These are phyloP conservation scores for Halophytophthora polymorphica DNA, from an alignment of 352 stramenopile genomes.

Conservation along the genomic window DNA sequence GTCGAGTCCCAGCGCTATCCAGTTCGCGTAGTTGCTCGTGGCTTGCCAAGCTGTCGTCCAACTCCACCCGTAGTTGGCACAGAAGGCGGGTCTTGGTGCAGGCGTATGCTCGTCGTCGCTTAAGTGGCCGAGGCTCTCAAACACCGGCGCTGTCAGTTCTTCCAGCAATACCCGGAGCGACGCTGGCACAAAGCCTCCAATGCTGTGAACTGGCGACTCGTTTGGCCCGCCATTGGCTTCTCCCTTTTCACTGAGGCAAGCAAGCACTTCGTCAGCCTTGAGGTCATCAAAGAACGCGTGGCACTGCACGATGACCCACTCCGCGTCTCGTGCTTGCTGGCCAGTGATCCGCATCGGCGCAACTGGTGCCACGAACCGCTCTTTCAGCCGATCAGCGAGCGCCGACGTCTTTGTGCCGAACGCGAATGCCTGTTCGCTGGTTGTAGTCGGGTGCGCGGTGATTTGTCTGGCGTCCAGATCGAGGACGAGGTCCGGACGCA, in stretches of 20 bases:
- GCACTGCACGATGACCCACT: constrained; percentile 63
- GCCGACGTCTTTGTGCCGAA: constrained; percentile 41
- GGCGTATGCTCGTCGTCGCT: constrained; percentile 25
- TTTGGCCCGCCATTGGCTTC: constrained; percentile 1
- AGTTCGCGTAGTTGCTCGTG: constrained; percentile 60
- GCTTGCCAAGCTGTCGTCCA: constrained; percentile 67
- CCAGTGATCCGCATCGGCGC: constrained; percentile 19
- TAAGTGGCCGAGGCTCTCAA: constrained; percentile 21
- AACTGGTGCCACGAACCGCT: constrained; percentile 16
- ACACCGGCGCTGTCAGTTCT: constrained; percentile 44
- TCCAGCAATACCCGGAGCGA: constrained; percentile 53
- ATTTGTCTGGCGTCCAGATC: constrained; percentile 57
- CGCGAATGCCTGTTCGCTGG: constrained; percentile 46
- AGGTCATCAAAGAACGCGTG: constrained; percentile 65
- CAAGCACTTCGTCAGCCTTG: constrained; percentile 34
- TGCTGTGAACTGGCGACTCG: not conserved
- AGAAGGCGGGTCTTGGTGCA: constrained; percentile 31
- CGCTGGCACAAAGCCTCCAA: constrained; percentile 31
- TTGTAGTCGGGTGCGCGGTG: constrained; percentile 46
- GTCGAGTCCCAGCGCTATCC: constrained; percentile 24
- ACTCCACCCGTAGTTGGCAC: constrained; percentile 49
- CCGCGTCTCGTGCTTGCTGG: constrained; percentile 33
- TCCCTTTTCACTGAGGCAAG: constrained; percentile 15
- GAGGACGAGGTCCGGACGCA: constrained; percentile 54
- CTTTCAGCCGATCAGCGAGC: constrained; percentile 21